Conservation (phyloP, 306 rosid genomes). For the Sindora glabra region DNA sequence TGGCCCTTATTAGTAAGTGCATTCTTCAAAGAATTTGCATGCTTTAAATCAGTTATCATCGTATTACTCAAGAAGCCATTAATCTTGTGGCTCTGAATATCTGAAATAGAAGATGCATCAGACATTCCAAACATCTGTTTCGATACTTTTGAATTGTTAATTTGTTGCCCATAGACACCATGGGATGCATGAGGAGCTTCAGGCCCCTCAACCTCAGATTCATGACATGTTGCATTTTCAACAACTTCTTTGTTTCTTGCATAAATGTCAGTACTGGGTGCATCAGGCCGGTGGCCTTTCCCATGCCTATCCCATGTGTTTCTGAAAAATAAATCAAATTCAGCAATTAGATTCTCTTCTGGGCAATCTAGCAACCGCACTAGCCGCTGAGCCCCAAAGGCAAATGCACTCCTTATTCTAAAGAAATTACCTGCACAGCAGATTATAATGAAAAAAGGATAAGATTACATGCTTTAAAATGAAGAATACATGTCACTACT, state of each 20-base stretch:
- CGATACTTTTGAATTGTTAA: too few relatives aligned
- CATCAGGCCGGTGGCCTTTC: slow-evolving; percentile 96
- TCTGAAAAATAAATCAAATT: slow-evolving; percentile 85
- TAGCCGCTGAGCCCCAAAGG: slow-evolving; percentile 84
- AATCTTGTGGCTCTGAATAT: slow-evolving; percentile 44
- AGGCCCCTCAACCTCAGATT: slow-evolving; percentile 31
- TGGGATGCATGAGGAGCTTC: too few relatives aligned
- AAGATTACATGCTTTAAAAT: slow-evolving; percentile 8
- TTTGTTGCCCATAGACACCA: too few relatives aligned
- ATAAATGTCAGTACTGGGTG: slow-evolving; percentile 56
- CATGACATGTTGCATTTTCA: slow-evolving; percentile 38
- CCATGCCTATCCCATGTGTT: slow-evolving; percentile 99
- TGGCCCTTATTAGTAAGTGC: slow-evolving; percentile 40
- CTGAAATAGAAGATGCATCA: slow-evolving; percentile 38
- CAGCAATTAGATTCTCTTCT: slow-evolving; percentile 54
- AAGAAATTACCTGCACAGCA: slow-evolving; percentile 93
- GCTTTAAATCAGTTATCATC: slow-evolving; percentile 44
- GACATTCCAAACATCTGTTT: slow-evolving; percentile 28
- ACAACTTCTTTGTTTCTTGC: slow-evolving; percentile 37
- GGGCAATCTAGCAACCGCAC: slow-evolving; percentile 89
- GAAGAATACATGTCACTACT: neutral
- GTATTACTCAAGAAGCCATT: slow-evolving; percentile 41
- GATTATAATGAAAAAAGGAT: slow-evolving; percentile 1
- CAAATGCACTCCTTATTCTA: slow-evolving; percentile 98
- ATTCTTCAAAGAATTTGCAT: slow-evolving; percentile 37